phyloP scores from a whole-genome alignment of 1,284 basidiomycete species.

The Pterulicium gracile region DNA sequence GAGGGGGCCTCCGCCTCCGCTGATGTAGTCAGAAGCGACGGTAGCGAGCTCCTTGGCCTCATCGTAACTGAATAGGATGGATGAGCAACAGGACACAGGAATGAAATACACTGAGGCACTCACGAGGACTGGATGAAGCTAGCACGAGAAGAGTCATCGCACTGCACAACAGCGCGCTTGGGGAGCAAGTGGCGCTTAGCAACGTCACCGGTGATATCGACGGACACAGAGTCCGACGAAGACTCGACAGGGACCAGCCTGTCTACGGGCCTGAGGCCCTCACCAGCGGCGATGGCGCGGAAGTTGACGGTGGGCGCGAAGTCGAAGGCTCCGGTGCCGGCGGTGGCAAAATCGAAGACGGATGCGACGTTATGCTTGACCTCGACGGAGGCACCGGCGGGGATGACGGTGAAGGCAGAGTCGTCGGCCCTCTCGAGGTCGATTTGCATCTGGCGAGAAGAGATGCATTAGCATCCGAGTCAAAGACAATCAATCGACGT shows the following conservation, averaged over 20 bases:
- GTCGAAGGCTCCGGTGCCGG: slow-evolving; percentile 9
- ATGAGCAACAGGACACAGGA: neutral
- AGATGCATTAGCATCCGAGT: neutral
- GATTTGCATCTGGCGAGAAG: neutral
- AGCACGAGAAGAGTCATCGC: neutral
- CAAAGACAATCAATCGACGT: neutral
- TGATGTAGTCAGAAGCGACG: slow-evolving; percentile 11
- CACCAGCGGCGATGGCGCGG: slow-evolving; percentile 7
- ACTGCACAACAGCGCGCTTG: slow-evolving; percentile 3
- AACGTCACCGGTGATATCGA: slow-evolving; percentile 3
- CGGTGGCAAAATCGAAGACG: slow-evolving; percentile 10
- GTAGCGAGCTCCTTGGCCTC: slow-evolving; percentile 11
- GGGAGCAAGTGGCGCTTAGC: slow-evolving; percentile 1
- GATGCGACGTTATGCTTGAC: slow-evolving; percentile 20
- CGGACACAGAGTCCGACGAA: neutral
- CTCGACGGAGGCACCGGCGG: slow-evolving; percentile 26
- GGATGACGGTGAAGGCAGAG: slow-evolving; percentile 26
- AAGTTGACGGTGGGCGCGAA: slow-evolving; percentile 9
- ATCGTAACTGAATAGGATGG: slow-evolving; percentile 8
- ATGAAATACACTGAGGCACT: neutral
- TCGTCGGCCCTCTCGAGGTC: slow-evolving; percentile 17
- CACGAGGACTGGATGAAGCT: slow-evolving; percentile 10
- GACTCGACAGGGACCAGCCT: neutral
- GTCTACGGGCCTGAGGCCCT: neutral
- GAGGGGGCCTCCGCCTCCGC: slow-evolving; percentile 10